Evolutionary conservation across 1,284 basidiomycete genomes (phyloP).

Genomic region (Melampsora medusae): DNA sequence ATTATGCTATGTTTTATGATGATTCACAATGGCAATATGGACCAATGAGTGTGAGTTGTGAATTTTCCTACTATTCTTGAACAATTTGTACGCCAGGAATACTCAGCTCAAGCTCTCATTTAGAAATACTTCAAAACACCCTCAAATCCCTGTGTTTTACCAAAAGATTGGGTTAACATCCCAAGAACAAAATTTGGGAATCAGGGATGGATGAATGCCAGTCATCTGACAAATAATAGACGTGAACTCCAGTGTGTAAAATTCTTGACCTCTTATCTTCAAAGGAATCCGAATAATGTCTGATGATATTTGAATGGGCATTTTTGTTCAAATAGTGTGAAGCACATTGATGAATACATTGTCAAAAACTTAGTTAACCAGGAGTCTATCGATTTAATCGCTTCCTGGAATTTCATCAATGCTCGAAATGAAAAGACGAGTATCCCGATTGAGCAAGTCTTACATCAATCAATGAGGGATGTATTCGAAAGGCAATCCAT

Average conservation of each 20-base stretch:
- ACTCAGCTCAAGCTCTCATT: neutral
- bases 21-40: neutral
- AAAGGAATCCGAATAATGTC: neutral
- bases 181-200: neutral
- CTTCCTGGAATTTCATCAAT: neutral
- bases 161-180: neutral
- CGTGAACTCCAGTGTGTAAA: neutral
- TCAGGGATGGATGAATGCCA: neutral
- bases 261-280: neutral
- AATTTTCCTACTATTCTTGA: no score
- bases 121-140: neutral
- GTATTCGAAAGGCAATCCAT: neutral
- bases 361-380: neutral
- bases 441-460: neutral
- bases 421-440: neutral
- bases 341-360: constrained; percentile 1
- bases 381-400: neutral
- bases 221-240: neutral
- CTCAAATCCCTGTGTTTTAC: neutral
- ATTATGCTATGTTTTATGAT: neutral
- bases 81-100: no score
- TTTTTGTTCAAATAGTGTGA: neutral
- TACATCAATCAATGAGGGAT: constrained; percentile 1
- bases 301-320: neutral
- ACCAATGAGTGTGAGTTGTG: constrained; percentile 1